Base-by-base conservation (phyloP, 2,329 filamentous ascomycete genomes). In the Coniosporium tulheliwenetii region DNA sequence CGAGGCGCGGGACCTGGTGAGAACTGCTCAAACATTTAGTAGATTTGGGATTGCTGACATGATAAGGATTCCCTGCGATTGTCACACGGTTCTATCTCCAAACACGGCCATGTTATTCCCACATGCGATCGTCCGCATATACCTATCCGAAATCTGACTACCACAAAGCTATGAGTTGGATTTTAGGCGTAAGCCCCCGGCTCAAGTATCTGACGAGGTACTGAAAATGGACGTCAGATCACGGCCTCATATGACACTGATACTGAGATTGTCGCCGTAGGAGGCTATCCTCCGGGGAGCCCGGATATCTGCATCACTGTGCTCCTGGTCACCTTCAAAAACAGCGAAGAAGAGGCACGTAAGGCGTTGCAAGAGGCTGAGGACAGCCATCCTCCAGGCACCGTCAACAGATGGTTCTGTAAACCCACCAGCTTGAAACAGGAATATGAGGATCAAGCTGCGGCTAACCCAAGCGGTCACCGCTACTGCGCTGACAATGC, bases 401-500 rank as follows among this genome's bases (percentile, higher is more conserved):
- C 59, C 1, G 42, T 65, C 1, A 35, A 53, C 4, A 57, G 63
- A 44, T 47, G 55, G 40, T 61, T 66, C 43, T 63, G 58, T 46
- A 44, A 57, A 31, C 52, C 57, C 9, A 71, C 67, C 3, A 58
- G 52, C 3, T 50, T 71, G 7, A 49, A 48, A 7, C 42, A 56
- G 5, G 53, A 70, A 44, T 71, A 70, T 49, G 45, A 40, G 9
- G 52, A 56, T 12, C 69, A 74, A 51, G 56, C 52, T 1, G 47
- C 48, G 0, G 64, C 66, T n/a, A 70, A 71, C 48, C 70, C 71
- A 0, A 44, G 54, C n/a, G 54, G 52, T 2, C 64, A 70, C 53
- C 60, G 69, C 5, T 74, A 71, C 52, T 61, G 57, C 39, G 57
- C 59, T 2, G 70, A 74, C 40, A 74, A 73, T 47, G 62, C 58